Evolutionary conservation across 208 protist genomes (phyloP), one percentile per base, ranked within the genome.

Genomic region (Leishmania braziliensis): DNA sequence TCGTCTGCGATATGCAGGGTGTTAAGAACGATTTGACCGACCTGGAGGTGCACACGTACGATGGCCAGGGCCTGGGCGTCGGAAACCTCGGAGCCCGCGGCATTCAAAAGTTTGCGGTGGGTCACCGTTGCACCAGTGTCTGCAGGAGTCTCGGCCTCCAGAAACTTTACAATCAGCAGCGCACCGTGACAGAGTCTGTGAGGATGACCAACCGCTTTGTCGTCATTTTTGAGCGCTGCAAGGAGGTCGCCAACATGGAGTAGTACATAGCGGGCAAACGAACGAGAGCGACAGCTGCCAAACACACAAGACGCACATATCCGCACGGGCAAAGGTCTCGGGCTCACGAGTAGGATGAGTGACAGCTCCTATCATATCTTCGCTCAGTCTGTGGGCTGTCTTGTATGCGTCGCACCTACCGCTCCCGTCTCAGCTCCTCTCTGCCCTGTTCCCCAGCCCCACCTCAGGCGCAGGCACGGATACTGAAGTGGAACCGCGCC

Each of bases 1-100:
- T 96, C 20, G 71, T 96, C 20, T 93, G 89, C 79, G 93, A 96
- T 66, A 84, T 96, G 33, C 93, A 96, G 71, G 93, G 93, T 23
- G 91, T 95, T 4, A 78, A 76, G 18, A 87, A 78, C 81, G 56
- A 88, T 5, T 86, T 94, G 36, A 96, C 93, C 48, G 93, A 96
- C 74, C 89, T 92, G 5, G 90, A 96, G 80, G 80, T 95, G 46
- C 93, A 96, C 85, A 90, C 91, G 18, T 84, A 91, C 74, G 81
- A 91, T 50, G 85, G 88, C 0, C 56, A 92, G 51, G 88, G 90
- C 18, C 87, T 96, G 29, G 89, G 91, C 39, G 85, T 93, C 29
- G 93, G 91, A 53, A 94, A 96, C 85, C 83, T 92, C 63, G 91
- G 93, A 5, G 71, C 80, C 6, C 74, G 87, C 23, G 93, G 93